phyloP scores from a whole-genome alignment of 1,139 yeast genomes.

The Wickerhamomyces sp. region DNA sequence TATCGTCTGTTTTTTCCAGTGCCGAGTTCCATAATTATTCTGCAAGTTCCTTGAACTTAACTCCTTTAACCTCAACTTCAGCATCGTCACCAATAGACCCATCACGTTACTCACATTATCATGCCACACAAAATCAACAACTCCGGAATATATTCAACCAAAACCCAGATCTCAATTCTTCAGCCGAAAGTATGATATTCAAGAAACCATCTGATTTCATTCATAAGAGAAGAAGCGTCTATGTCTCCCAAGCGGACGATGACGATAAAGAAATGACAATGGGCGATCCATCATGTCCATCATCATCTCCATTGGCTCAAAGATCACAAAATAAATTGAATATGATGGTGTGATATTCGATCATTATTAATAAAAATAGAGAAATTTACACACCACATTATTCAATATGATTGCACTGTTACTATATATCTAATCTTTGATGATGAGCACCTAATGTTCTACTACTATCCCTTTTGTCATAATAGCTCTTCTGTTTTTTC shows the following conservation, averaged over 20 bases:
- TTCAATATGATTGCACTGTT: too few species aligned
- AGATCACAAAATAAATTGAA: constrained; percentile 21
- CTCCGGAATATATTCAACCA: constrained; percentile 5
- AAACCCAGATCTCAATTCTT: neutral
- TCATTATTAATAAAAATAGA: too few species aligned
- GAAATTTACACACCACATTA: too few species aligned
- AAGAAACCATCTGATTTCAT: constrained; percentile 7
- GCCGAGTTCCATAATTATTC: constrained; percentile 16
- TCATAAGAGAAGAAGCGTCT: constrained; percentile 11
- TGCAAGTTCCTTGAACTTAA: constrained; percentile 13
- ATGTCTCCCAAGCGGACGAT: neutral
- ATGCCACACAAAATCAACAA: neutral
- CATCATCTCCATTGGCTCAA: constrained; percentile 21
- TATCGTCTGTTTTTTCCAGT: constrained; percentile 21
- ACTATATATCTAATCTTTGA: too few species aligned
- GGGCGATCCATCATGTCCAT: constrained; percentile 5
- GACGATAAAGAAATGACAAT: constrained; percentile 7
- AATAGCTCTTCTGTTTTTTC: too few species aligned
- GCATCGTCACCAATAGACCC: constrained; percentile 20
- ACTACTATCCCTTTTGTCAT: too few species aligned
- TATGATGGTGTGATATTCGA: constrained; percentile 9
- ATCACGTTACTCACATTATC: constrained; percentile 4
- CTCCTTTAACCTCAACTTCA: constrained; percentile 9
- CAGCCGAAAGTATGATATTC: constrained; percentile 1
- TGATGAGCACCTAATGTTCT: too few species aligned